Base-by-base conservation (phyloP, 495 filamentous ascomycete species). In the Glonium stellatum region DNA sequence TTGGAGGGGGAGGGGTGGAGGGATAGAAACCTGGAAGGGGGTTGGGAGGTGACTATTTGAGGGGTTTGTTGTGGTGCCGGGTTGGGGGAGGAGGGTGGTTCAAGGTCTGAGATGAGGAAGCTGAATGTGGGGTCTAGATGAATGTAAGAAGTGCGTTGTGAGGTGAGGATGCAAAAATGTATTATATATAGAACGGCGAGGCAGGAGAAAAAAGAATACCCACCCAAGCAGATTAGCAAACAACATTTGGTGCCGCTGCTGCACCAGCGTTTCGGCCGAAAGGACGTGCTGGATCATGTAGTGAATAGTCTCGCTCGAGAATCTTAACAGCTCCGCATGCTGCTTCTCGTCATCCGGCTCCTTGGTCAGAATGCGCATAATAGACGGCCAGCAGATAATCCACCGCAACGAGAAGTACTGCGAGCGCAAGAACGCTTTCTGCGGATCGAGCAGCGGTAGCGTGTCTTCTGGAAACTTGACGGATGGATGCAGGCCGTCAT, bases 171-270 rank as follows among this genome's bases (percentile, higher is more conserved):
- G 39, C n/a, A n/a, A 44, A 44, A 13, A 18, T 44, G 39, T 15
- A 44, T 1, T 44, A 44, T 44, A 11, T 44, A 44, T 44, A 44
- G 12, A 44, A 44, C 3, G 39, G 18, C 4, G 10, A 44, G 3
- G 39, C 39, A 11, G 39, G 13, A 44, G 39, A 52, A 34, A 52
- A 52, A 52, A 25, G 27, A 25, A 13, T 8, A 23, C 48, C 4
- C 15, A 52, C 48, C 48, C 48, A 52, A 34, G 2, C 48, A 52
- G 27, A 52, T 52, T 52, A 2, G 13, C 13, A 18, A 52, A 52
- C 21, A 52, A 21, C 48, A 52, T 52, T 8, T 25, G 22, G 21
- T 52, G 48, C 27, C 48, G 21, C 48, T 52, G 13, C 13, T 25
- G 2, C 48, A 52, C 13, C 48, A 52, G 27, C 11, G 13, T 18